A percentile compares a stretch with the other conserved stretches of the same genome.
Conservation (phyloP, 2,329 filamentous ascomycete species). For the Sarocladium brachiariae region DNA sequence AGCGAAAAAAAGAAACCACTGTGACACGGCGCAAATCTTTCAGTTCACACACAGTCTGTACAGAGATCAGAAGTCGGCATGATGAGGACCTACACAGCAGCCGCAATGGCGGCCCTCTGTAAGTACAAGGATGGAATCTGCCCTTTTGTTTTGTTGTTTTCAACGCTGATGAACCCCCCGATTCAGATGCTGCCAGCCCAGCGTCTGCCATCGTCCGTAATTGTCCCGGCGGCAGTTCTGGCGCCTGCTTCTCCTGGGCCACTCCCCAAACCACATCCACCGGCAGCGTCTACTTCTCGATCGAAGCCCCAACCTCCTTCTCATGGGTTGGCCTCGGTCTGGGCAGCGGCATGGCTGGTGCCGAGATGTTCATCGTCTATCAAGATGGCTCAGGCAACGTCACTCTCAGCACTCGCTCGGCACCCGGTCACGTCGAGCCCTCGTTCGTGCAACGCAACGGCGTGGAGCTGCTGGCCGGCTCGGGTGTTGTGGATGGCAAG, state of each 20-base stretch:
- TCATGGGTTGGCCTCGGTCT: conserved; percentile 54
- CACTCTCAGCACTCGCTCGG: conserved; percentile 51
- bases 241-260: conserved; percentile 50
- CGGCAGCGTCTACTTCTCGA: conserved; percentile 55
- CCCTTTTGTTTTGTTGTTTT: too few species aligned
- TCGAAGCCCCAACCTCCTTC: conserved; percentile 46
- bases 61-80: not conserved
- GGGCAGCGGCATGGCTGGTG: conserved; percentile 45
- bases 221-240: conserved; percentile 32
- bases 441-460: conserved; percentile 33
- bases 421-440: conserved; percentile 41
- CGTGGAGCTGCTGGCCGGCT: conserved; percentile 50
- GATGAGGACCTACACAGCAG: conserved; percentile 3
- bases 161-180: not conserved
- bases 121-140: too few species aligned
- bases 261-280: conserved; percentile 43
- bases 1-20: too few species aligned
- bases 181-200: not conserved
- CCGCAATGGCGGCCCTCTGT: conserved; percentile 1
- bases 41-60: too few species aligned
- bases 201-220: conserved; percentile 24
- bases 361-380: conserved; percentile 60
- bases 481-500: conserved; percentile 41
- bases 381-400: conserved; percentile 51
- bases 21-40: too few species aligned